Evolutionary conservation across 257 asterid species (phyloP), one percentile per base, ranked within the genome.

Genomic region (Primulina huaijiensis): DNA sequence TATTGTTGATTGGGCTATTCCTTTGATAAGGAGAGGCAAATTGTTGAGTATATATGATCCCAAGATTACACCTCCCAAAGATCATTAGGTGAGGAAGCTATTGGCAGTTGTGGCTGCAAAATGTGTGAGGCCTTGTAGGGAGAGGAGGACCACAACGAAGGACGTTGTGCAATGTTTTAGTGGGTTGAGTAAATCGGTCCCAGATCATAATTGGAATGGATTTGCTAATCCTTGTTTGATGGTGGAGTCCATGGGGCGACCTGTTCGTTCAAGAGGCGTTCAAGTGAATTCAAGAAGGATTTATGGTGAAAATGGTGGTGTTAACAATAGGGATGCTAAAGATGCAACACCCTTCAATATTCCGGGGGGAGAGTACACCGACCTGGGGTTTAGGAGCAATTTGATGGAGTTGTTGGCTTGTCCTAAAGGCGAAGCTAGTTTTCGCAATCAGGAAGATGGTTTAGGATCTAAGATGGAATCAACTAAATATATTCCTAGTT

Each of bases 1-100:
- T 2, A 67, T 84, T 10, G 84, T 84, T 21, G 89, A 84, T 77
- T 84, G 89, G 89, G 89, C 89, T 1, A 77, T 84, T 60, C 89
- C 86, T 1, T 70, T 79, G 83, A 79, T 84, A 23, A 79, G 81
- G 65, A 77, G 81, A 73, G 89, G 89, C 72, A 84, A 77, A 67
- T 31, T 81, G 38, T 25, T 79, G 55, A 62, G 83, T 43, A 70
- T 84, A 50, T 84, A 69, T 3, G 89, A 84, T 60, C 86, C 89
- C 8, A 69, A 81, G 73, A 73, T 79, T 16, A 68, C 74, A 12
- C 86, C 89, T 31, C 89, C 84, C 19, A 81, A 73, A 76, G 89
- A 84, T 73, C 72, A 63, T 57, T 46, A 69, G 38, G 79, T 81
- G 65, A 79, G 86, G 82, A 84, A 84, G 75, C 89, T 79, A 23